Evolutionary conservation across 202 grass and related monocot species (phyloP).

Genomic region (Hordeum pubiflorum): DNA sequence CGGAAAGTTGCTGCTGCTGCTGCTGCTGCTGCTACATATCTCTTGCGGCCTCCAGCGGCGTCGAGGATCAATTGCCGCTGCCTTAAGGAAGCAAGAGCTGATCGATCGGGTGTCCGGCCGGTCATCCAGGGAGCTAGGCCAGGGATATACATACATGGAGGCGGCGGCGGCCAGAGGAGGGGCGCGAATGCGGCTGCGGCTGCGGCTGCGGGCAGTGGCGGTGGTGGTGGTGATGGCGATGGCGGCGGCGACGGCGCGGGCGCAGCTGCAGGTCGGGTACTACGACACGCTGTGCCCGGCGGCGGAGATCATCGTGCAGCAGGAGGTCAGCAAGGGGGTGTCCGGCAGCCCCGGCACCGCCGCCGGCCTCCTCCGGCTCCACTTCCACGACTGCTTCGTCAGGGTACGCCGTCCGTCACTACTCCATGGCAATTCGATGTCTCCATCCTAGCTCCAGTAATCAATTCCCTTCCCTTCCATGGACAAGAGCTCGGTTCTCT

Average conservation of each 20-base stretch:
- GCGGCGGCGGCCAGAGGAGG: background rate
- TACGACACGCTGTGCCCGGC: slow-evolving; percentile 63
- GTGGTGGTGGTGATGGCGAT: background rate
- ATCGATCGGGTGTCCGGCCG: background rate
- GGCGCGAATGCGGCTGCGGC: background rate
- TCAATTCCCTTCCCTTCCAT: background rate
- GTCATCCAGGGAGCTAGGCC: background rate
- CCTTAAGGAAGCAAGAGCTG: slow-evolving; percentile 1
- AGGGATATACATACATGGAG: background rate
- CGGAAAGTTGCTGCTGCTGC: background rate
- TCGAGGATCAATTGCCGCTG: background rate
- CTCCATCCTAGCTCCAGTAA: background rate
- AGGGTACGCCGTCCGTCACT: background rate
- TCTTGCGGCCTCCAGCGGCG: background rate
- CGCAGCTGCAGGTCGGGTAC: slow-evolving; percentile 63
- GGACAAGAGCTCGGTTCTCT: background rate
- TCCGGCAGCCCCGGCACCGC: slow-evolving; percentile 33
- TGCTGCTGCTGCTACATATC: background rate
- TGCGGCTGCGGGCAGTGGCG: background rate
- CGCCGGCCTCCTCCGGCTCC: slow-evolving; percentile 67
- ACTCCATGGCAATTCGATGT: background rate
- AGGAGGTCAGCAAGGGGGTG: slow-evolving; percentile 59
- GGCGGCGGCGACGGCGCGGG: slow-evolving; percentile 9
- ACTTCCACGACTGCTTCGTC: slow-evolving; percentile 87
- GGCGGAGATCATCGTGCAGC: slow-evolving; percentile 69